Base-by-base conservation (phyloP, 306 rosid genomes). In the Adenanthera pavonina region DNA sequence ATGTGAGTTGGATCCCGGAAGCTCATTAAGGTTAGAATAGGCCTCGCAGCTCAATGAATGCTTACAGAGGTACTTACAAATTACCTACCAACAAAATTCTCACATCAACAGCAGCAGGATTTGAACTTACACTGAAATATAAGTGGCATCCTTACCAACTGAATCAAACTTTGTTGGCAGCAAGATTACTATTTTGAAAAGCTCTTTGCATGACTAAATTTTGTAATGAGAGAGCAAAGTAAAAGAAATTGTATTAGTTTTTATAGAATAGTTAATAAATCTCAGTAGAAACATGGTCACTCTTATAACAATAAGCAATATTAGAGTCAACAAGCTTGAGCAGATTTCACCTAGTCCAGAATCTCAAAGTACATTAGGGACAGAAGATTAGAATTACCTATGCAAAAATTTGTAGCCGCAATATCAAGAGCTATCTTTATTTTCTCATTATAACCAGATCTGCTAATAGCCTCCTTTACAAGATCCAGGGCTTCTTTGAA, bases 401-500 rank as follows among this genome's bases (percentile, higher is more conserved):
- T 90, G 87, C 99, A 95, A 86, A 95, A 92, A 81, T 90, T 87
- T 68, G 97, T 84, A 80, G 98, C 99, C 65, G 94, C 88, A 79
- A 86, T 87, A 85, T 92, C 94, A 77, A 93, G 89, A 20, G 96
- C 99, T 49, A 95, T 92, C 93, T 93, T 93, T 86, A 95, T 89
- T 83, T 33, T 90, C 47, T 93, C 99, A 67, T 75, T 80, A 67
- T 95, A 89, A 59, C 95, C 97, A 15, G 92, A 81, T 90, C 99
- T 88, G 87, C 85, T 38, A 78, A 93, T 90, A 71, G 97, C 97
- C 86, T 93, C 99, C 88, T 85, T 84, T 60, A 95, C 93, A 88
- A 95, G 94, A 85, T 95, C 94, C 90, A 95, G 89, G 84, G 91
- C 99, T 87, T 95, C 99, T 81, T 46, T 87, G 81, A 90, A 78